Percentiles rank a stretch among this genome's conserved stretches.
These are phyloP conservation scores for Nadsonia starkeyi-henricii DNA, from an alignment of 1,139 yeast species.

Conservation along the genomic window DNA sequence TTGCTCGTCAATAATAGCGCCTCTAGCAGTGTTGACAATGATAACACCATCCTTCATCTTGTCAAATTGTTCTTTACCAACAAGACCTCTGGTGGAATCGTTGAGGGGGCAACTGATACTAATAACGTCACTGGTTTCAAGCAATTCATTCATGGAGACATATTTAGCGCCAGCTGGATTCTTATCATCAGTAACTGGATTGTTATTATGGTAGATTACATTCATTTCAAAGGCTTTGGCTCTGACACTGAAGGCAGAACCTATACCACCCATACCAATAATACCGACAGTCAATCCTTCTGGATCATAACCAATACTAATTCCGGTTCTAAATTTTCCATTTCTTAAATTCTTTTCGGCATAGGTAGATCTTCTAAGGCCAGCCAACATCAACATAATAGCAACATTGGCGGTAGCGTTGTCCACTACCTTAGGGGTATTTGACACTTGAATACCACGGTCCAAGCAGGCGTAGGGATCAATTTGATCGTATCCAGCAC, in stretches of 20 bases:
- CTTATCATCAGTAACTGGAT: constrained; percentile 37
- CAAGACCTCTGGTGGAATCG: constrained; percentile 35
- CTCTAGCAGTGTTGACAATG: constrained; percentile 54
- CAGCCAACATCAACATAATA: constrained; percentile 41
- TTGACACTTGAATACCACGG: constrained; percentile 46
- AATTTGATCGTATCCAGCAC: constrained; percentile 80
- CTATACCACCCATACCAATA: constrained; percentile 74
- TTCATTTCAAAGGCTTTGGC: constrained; percentile 51
- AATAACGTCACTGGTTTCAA: constrained; percentile 43
- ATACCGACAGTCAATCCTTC: constrained; percentile 55
- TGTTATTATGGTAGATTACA: constrained; percentile 52
- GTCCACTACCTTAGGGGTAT: constrained; percentile 56
- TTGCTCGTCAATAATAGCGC: constrained; percentile 56
- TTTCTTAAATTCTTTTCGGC: constrained; percentile 25
- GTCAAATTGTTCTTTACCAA: constrained; percentile 37
- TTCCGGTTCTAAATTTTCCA: constrained; percentile 23
- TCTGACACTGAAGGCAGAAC: constrained; percentile 57
- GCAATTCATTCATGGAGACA: constrained; percentile 42
- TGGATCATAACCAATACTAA: constrained; percentile 36
- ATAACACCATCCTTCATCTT: constrained; percentile 59
- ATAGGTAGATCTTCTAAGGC: constrained; percentile 44
- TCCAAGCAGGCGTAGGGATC: constrained; percentile 36
- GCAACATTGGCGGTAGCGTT: constrained; percentile 70
- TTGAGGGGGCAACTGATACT: constrained; percentile 53
- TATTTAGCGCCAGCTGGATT: constrained; percentile 36